Conservation (phyloP, 2,329 filamentous ascomycete genomes). For the Pseudocercospora macadamiae region DNA sequence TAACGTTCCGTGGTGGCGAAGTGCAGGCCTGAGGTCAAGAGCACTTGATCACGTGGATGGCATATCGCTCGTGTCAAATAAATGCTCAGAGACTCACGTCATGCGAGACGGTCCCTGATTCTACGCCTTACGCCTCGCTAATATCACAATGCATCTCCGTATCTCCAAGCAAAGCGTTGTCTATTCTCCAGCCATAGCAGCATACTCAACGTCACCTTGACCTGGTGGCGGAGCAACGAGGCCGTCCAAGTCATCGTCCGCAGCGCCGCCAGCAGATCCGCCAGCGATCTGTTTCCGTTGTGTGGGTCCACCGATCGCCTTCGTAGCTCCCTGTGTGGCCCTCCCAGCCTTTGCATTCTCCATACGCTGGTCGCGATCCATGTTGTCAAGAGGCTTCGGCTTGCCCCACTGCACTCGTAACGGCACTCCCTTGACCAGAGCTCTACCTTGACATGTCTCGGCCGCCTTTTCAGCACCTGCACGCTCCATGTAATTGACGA, state of each 20-base stretch:
- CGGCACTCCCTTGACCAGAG: conserved; percentile 88
- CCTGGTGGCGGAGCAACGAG: conserved; percentile 78
- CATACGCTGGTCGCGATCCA: conserved; percentile 83
- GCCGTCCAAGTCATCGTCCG: conserved; percentile 47
- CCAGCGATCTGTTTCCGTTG: conserved; percentile 34
- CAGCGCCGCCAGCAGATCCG: conserved; percentile 45
- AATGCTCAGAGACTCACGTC: no score
- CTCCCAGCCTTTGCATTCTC: conserved; percentile 80
- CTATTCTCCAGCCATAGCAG: conserved; percentile 79
- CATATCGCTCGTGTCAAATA: no score
- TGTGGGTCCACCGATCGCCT: conserved; percentile 32
- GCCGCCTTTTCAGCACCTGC: conserved; percentile 85
- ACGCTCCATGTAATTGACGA: conserved; percentile 88
- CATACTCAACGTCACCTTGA: conserved; percentile 76
- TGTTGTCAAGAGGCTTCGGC: conserved; percentile 86
- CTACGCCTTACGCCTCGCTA: conserved; percentile 21
- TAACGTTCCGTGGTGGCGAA: no score
- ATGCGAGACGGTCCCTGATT: no score
- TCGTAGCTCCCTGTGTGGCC: conserved; percentile 45
- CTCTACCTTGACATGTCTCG: conserved; percentile 80
- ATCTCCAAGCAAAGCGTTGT: neutral
- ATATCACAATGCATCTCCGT: neutral
- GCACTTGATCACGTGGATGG: no score
- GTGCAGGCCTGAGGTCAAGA: no score
- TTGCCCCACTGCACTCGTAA: conserved; percentile 89